Conservation (phyloP, 2,329 filamentous ascomycete genomes). For the Fusarium nisikadoi region DNA sequence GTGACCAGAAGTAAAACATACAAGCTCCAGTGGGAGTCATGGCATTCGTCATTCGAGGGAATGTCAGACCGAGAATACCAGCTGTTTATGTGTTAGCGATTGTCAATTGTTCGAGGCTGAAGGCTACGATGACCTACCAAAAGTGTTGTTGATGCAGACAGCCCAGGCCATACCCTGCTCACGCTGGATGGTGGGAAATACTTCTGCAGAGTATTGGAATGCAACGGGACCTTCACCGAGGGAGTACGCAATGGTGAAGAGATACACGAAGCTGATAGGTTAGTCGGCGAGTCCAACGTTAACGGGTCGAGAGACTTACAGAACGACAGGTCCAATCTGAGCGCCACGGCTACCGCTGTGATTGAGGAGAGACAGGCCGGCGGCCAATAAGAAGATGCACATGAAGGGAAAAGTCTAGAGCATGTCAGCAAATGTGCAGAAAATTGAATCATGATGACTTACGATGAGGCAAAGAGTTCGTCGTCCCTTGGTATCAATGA, state of each 20-base stretch:
- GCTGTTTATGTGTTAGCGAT: constrained; percentile 28
- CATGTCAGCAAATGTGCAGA: not conserved
- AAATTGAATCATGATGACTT: accelerated
- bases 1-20: not conserved
- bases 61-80: constrained; percentile 46
- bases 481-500: constrained; percentile 29
- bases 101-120: not conserved
- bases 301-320: constrained; percentile 13
- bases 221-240: constrained; percentile 52
- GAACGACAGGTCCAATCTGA: constrained; percentile 44
- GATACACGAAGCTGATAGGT: constrained; percentile 47
- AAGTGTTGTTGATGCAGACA: constrained; percentile 51
- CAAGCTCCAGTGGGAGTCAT: constrained; percentile 50
- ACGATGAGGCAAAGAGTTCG: constrained; percentile 34
- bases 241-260: constrained; percentile 52
- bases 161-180: constrained; percentile 54
- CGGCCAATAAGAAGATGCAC: constrained; percentile 48
- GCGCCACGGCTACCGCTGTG: constrained; percentile 33
- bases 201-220: constrained; percentile 53
- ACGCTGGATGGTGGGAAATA: constrained; percentile 52
- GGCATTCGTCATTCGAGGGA: constrained; percentile 47
- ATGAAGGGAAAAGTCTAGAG: constrained; percentile 49
- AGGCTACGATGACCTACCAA: constrained; percentile 24
- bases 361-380: constrained; percentile 47
- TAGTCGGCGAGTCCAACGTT: accelerated